Percentiles rank a stretch among this genome's conserved stretches.
Conservation (phyloP, 345 rosid genomes). For the Atalantia buxifolia region DNA sequence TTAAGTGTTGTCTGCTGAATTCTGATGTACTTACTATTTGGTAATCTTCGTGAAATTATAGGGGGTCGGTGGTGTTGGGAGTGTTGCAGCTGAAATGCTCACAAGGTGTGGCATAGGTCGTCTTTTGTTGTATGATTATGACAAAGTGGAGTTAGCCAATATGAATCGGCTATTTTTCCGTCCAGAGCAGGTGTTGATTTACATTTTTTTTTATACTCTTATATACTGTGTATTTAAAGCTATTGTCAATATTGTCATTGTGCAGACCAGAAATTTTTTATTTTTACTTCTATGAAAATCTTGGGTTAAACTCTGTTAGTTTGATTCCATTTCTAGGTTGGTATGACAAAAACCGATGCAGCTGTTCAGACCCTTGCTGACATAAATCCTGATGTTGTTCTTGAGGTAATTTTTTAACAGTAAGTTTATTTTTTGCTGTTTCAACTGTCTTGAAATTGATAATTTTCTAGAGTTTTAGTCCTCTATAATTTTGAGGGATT, state of each 20-base stretch:
- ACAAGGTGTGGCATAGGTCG: constrained; percentile 98
- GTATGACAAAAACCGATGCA: constrained; percentile 99
- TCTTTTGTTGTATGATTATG: constrained; percentile 92
- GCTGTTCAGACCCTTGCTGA: constrained; percentile 96
- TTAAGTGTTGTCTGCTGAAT: not conserved
- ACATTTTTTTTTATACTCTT: not conserved
- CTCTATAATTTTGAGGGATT: not conserved
- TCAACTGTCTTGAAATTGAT: not conserved
- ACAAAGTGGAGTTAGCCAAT: constrained; percentile 93
- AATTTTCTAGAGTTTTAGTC: not conserved
- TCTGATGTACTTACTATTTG: not conserved
- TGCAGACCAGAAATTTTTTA: not conserved
- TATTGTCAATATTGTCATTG: not conserved
- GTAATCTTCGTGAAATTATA: constrained; percentile 22
- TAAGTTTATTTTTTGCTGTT: not conserved
- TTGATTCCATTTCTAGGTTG: constrained; percentile 47
- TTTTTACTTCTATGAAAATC: not conserved
- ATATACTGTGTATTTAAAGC: not conserved
- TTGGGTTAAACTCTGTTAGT: not conserved
- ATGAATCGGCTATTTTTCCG: constrained; percentile 95
- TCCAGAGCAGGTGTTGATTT: constrained; percentile 75
- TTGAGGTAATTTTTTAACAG: constrained; percentile 48
- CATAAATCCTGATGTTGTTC: constrained; percentile 90
- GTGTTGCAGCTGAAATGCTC: constrained; percentile 99
- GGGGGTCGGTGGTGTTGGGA: constrained; percentile 99